Conservation (phyloP, 768 basidiomycete genomes). For the Hypholoma fasciculare region DNA sequence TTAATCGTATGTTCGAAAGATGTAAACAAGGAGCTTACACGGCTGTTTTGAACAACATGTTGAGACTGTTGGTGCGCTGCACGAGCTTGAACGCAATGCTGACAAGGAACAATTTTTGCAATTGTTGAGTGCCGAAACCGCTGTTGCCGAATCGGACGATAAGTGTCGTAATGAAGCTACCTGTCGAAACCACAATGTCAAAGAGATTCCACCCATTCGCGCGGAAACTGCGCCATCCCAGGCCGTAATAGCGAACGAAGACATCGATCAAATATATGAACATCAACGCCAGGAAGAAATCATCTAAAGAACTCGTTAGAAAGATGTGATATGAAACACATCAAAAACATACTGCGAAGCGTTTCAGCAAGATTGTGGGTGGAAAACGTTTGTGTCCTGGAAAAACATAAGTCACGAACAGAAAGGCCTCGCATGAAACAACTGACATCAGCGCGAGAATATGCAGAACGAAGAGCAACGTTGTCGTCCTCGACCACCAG, state of each 20-base stretch:
- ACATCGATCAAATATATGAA: slow-evolving; percentile 78
- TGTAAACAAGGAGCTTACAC: slow-evolving; percentile 56
- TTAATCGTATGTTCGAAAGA: neutral
- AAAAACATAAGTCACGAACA: slow-evolving; percentile 2
- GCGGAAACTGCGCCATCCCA: slow-evolving; percentile 83
- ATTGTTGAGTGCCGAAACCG: slow-evolving; percentile 57
- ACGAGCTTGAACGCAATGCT: slow-evolving; percentile 94
- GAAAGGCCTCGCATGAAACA: neutral
- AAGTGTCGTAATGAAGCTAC: slow-evolving; percentile 83
- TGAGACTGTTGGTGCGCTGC: slow-evolving; percentile 82
- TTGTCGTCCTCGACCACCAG: slow-evolving; percentile 86
- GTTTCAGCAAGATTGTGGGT: slow-evolving; percentile 47
- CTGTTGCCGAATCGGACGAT: slow-evolving; percentile 57
- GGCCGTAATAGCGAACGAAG: slow-evolving; percentile 72
- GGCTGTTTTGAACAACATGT: slow-evolving; percentile 95
- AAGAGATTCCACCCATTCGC: slow-evolving; percentile 95
- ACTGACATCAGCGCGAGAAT: slow-evolving; percentile 81
- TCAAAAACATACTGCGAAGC: slow-evolving; percentile 54
- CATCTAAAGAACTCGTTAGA: slow-evolving; percentile 43
- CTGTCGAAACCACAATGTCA: slow-evolving; percentile 77
- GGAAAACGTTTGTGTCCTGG: slow-evolving; percentile 80
- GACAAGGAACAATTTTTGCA: slow-evolving; percentile 91
- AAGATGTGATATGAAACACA: neutral
- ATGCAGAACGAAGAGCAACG: slow-evolving; percentile 76
- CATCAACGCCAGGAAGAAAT: slow-evolving; percentile 75